Evolutionary conservation across 2,329 filamentous ascomycete genomes (phyloP).

Genomic region (Zymoseptoria brevis): DNA sequence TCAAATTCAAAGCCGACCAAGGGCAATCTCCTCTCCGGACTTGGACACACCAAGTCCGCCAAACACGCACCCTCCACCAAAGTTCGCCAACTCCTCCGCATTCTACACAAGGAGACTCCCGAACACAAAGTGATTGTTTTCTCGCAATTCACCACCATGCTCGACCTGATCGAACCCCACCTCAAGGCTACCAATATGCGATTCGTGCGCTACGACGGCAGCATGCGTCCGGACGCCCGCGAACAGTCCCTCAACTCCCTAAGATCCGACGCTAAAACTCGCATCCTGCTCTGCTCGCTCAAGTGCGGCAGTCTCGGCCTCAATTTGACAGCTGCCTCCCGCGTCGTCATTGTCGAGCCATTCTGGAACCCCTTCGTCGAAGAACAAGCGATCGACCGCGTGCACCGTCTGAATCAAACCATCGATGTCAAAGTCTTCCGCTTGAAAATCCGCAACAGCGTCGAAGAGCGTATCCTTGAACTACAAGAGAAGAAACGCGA

Average conservation of each 20-base stretch:
- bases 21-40: constrained; percentile 14
- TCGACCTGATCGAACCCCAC: constrained; percentile 92
- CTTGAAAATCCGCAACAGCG: constrained; percentile 74
- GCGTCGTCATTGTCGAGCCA: constrained; percentile 90
- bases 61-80: constrained; percentile 71
- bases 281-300: constrained; percentile 84
- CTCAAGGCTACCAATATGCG: constrained; percentile 64
- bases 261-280: constrained; percentile 63
- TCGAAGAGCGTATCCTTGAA: constrained; percentile 91
- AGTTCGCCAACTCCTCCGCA: constrained; percentile 74
- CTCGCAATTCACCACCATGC: constrained; percentile 96
- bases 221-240: constrained; percentile 87
- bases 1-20: constrained; percentile 38
- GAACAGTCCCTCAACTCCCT: constrained; percentile 76
- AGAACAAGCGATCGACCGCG: constrained; percentile 96
- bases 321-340: constrained; percentile 86
- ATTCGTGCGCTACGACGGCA: constrained; percentile 86
- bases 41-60: constrained; percentile 17
- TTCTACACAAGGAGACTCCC: constrained; percentile 68
- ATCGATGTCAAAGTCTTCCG: constrained; percentile 93
- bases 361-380: constrained; percentile 99
- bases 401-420: constrained; percentile 96
- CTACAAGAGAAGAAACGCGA: constrained; percentile 90
- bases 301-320: constrained; percentile 89
- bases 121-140: constrained; percentile 98